A percentile compares a stretch with the other conserved stretches of the same genome.
phyloP scores from a whole-genome alignment of 176 grass and related monocot genomes.

The Poa annua region DNA sequence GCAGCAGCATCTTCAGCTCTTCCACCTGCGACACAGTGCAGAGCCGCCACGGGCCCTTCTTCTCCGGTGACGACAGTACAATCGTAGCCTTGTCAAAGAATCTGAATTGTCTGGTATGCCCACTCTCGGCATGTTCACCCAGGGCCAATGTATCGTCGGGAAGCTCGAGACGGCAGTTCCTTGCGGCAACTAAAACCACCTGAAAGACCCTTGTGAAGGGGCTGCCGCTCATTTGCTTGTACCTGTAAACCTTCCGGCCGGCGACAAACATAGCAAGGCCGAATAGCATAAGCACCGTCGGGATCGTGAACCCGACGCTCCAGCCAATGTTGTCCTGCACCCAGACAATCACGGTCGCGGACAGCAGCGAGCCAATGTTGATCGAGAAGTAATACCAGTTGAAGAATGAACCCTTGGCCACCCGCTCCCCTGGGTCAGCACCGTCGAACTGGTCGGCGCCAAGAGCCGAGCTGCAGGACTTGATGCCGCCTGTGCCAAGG shows the following conservation, averaged over 20 bases:
- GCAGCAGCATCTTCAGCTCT: slow-evolving; percentile 19
- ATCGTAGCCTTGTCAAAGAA: slow-evolving; percentile 15
- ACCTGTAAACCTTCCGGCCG: slow-evolving; percentile 13
- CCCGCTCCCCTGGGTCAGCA: not conserved
- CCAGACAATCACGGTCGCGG: not conserved
- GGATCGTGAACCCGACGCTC: not conserved
- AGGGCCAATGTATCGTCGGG: not conserved
- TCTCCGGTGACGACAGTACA: not conserved
- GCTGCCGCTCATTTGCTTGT: not conserved
- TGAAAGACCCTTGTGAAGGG: not conserved
- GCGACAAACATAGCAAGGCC: not conserved
- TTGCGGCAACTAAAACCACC: not conserved
- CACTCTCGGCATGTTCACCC: not conserved
- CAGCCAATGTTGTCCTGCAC: slow-evolving; percentile 18
- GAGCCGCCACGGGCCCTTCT: not conserved
- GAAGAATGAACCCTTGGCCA: slow-evolving; percentile 29
- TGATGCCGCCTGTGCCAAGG: slow-evolving; percentile 8
- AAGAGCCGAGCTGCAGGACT: not conserved
- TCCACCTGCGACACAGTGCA: slow-evolving; percentile 9
- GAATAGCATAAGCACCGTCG: not conserved
- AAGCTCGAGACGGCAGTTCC: not conserved
- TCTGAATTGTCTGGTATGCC: not conserved
- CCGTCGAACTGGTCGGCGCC: slow-evolving; percentile 12
- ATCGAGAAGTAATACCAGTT: slow-evolving; percentile 25
- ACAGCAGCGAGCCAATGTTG: not conserved